Evolutionary conservation across 1,284 basidiomycete genomes (phyloP).

Genomic region (Moesziomyces antarcticus): DNA sequence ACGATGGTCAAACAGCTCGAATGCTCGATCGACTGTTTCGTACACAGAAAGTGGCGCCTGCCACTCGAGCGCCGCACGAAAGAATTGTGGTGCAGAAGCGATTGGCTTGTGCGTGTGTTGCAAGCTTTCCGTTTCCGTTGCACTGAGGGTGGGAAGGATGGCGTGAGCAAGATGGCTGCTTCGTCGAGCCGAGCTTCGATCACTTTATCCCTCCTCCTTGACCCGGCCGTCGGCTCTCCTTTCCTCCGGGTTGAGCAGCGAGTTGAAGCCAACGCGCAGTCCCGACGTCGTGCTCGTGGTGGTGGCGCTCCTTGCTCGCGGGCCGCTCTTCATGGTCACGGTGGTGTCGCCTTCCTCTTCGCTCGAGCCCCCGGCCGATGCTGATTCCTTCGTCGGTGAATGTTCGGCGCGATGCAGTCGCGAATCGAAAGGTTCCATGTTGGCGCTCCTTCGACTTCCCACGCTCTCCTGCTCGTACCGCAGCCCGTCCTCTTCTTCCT

Average conservation of each 20-base stretch:
- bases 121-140: not conserved
- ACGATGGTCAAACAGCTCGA: not conserved
- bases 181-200: not conserved
- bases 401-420: conserved; percentile 1
- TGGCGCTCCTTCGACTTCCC: not conserved
- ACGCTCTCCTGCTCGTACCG: conserved; percentile 19
- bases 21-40: not conserved
- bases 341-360: conserved; percentile 41
- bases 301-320: conserved; percentile 29
- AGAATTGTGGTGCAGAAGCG: not conserved
- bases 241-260: conserved; percentile 38
- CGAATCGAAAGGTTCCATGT: conserved; percentile 8
- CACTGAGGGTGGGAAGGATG: not conserved
- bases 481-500: conserved; percentile 43
- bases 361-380: conserved; percentile 13
- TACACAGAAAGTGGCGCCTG: not conserved
- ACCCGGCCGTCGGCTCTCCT: conserved; percentile 10
- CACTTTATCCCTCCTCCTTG: conserved; percentile 23
- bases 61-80: not conserved
- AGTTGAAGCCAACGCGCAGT: conserved; percentile 33
- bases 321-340: conserved; percentile 28
- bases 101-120: not conserved
- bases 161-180: not conserved
- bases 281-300: conserved; percentile 27
- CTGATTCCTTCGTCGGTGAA: conserved; percentile 5